Evolutionary conservation across 2,329 filamentous ascomycete genomes (phyloP).

Genomic region (Aureobasidium sp.): DNA sequence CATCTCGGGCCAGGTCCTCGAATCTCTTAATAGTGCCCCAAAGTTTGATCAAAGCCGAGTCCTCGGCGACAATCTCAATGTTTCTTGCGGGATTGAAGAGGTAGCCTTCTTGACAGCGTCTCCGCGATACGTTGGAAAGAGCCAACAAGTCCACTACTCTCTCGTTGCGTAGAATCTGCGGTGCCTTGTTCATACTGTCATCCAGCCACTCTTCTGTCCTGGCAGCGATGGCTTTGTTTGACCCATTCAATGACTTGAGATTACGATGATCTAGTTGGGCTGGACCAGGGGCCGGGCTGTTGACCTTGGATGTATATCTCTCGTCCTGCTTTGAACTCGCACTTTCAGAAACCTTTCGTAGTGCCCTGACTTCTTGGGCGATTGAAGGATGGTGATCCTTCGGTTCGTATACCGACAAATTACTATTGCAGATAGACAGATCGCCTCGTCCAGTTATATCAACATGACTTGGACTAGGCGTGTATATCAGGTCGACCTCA

Average conservation of each 20-base stretch:
- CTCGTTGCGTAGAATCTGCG: background rate
- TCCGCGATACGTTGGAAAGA: slow-evolving; percentile 32
- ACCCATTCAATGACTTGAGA: slow-evolving; percentile 7
- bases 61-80: slow-evolving; percentile 57
- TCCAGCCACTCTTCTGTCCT: slow-evolving; percentile 13
- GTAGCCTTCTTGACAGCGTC: slow-evolving; percentile 50
- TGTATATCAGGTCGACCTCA: slow-evolving; percentile 41
- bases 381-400: background rate
- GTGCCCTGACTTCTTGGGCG: slow-evolving; percentile 13
- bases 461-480: slow-evolving; percentile 36
- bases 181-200: background rate
- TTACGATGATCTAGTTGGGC: slow-evolving; percentile 4
- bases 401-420: slow-evolving; percentile 10
- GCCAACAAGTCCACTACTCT: slow-evolving; percentile 15
- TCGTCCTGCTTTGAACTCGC: background rate
- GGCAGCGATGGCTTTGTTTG: background rate
- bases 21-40: slow-evolving; percentile 68
- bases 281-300: background rate
- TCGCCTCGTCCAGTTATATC: slow-evolving; percentile 38
- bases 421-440: slow-evolving; percentile 21
- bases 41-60: slow-evolving; percentile 67
- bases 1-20: slow-evolving; percentile 54
- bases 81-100: slow-evolving; percentile 56
- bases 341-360: background rate
- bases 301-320: background rate